Evolutionary conservation across 2,329 filamentous ascomycete genomes (phyloP).

Genomic region (Fusarium drepaniforme): DNA sequence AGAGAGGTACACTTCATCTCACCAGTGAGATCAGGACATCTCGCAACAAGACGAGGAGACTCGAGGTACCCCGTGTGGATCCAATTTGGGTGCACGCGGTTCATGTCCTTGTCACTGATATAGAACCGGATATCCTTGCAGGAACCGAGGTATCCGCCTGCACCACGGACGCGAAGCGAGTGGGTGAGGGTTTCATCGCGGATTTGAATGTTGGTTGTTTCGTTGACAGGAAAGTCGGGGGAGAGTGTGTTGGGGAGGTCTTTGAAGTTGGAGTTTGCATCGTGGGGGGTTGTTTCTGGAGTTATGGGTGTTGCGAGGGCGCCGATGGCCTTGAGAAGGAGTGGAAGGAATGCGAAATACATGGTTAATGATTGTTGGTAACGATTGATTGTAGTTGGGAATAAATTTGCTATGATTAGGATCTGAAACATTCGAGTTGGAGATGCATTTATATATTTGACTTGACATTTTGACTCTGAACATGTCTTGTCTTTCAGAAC

Average conservation of each 20-base stretch:
- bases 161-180: constrained; percentile 1
- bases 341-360: constrained; percentile 1
- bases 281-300: neutral
- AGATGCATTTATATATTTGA: constrained; percentile 2
- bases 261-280: neutral
- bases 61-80: constrained; percentile 14
- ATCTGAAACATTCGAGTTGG: neutral
- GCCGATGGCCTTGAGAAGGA: constrained; percentile 2
- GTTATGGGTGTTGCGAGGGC: neutral
- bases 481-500: neutral
- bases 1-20: constrained; percentile 29
- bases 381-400: constrained; percentile 6
- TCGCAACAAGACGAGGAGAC: constrained; percentile 25
- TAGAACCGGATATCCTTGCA: constrained; percentile 34
- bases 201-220: neutral
- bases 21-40: constrained; percentile 22
- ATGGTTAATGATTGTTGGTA: constrained; percentile 4
- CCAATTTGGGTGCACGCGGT: neutral
- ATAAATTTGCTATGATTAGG: neutral
- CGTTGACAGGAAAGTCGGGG: neutral
- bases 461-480: neutral
- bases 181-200: neutral
- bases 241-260: neutral
- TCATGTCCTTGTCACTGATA: constrained; percentile 24
- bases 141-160: constrained; percentile 21